These are phyloP conservation scores for Akanthomyces lecanii DNA, from an alignment of 2,329 filamentous ascomycete genomes.

Conservation along the genomic window DNA sequence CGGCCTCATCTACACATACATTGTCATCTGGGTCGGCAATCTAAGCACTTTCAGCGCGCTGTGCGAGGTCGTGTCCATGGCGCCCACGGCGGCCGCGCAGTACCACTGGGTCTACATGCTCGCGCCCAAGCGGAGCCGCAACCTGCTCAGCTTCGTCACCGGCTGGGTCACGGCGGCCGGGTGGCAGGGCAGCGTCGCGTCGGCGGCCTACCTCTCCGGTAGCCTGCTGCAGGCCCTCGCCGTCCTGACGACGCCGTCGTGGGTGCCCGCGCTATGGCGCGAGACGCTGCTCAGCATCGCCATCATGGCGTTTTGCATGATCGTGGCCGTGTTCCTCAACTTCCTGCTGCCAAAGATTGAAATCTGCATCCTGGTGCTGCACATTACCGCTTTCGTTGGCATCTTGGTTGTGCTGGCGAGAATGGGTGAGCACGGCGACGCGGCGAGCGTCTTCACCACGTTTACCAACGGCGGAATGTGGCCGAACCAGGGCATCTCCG, in stretches of 20 bases:
- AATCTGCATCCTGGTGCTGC: slow-evolving; percentile 12
- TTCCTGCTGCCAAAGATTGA: slow-evolving; percentile 17
- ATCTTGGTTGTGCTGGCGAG: slow-evolving; percentile 8
- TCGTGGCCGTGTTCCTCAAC: slow-evolving; percentile 3
- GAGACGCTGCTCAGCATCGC: slow-evolving; percentile 13
- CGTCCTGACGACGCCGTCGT: slow-evolving; percentile 1
- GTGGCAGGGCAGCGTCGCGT: slow-evolving; percentile 26
- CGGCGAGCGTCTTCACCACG: slow-evolving; percentile 7
- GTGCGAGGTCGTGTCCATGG: slow-evolving; percentile 36
- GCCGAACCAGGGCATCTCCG: slow-evolving; percentile 29
- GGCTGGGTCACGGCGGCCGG: slow-evolving; percentile 27
- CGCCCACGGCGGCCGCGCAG: slow-evolving; percentile 48
- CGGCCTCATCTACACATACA: slow-evolving; percentile 46
- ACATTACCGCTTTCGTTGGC: slow-evolving; percentile 12
- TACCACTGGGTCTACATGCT: slow-evolving; percentile 54
- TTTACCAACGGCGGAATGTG: slow-evolving; percentile 39
- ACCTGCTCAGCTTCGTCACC: slow-evolving; percentile 32
- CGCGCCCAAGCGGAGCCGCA: slow-evolving; percentile 38
- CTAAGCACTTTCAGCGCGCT: slow-evolving; percentile 31
- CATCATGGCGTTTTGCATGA: neutral
- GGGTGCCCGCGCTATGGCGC: slow-evolving; percentile 9
- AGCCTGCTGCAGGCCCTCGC: neutral
- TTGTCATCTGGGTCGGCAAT: slow-evolving; percentile 40
- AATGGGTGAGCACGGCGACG: slow-evolving; percentile 12
- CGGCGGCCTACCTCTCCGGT: slow-evolving; percentile 15